phyloP scores from a whole-genome alignment of 139 green algal species.

The Volvox africanus region DNA sequence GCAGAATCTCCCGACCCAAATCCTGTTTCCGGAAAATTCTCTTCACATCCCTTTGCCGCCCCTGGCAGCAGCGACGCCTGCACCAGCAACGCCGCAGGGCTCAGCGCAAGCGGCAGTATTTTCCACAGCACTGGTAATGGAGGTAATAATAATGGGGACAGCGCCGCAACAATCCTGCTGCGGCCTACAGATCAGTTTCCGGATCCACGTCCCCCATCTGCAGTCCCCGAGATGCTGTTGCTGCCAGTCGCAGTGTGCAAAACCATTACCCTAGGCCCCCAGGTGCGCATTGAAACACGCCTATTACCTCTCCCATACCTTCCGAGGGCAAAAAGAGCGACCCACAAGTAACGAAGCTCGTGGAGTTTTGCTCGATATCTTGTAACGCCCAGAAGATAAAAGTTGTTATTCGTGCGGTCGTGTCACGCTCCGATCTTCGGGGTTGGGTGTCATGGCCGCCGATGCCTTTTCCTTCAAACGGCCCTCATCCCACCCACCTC shows the following conservation, averaged over 20 bases:
- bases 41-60: too few species aligned
- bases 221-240: constrained; percentile 32
- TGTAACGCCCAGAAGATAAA: not conserved
- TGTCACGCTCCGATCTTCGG: not conserved
- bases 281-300: not conserved
- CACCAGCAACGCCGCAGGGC: not conserved
- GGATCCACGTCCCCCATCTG: not conserved
- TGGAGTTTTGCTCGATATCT: not conserved
- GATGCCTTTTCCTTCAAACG: not conserved
- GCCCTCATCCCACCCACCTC: too few species aligned
- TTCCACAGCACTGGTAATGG: too few species aligned
- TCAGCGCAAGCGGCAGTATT: not conserved
- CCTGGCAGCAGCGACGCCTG: not conserved
- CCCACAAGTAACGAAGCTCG: not conserved
- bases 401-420: not conserved
- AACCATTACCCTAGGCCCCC: constrained; percentile 5
- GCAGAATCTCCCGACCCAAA: not conserved
- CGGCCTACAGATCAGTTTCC: too few species aligned
- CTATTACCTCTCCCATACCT: too few species aligned
- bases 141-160: too few species aligned
- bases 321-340: not conserved
- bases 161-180: not conserved
- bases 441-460: not conserved
- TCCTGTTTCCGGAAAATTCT: not conserved
- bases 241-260: constrained; percentile 38